These are phyloP conservation scores for Albizia julibrissin DNA, from an alignment of 306 rosid species.

Conservation along the genomic window DNA sequence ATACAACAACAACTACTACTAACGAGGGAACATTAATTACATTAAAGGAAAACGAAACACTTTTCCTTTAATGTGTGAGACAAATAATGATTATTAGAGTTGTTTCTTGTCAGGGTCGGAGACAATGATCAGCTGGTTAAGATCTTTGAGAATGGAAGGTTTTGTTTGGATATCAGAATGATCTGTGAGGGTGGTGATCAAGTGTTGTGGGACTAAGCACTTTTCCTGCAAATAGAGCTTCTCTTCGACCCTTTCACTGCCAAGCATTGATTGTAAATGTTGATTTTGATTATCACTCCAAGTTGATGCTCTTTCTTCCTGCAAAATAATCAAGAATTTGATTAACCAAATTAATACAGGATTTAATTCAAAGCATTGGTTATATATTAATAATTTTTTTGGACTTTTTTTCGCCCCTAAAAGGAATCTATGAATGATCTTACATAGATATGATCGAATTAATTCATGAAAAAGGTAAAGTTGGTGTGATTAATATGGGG, in stretches of 20 bases:
- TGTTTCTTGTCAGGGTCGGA: not conserved
- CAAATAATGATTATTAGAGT: not conserved
- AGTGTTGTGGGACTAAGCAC: slow-evolving; percentile 61
- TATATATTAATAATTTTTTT: too few species aligned
- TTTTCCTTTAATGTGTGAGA: too few species aligned
- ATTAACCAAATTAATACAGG: not conserved
- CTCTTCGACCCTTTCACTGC: slow-evolving; percentile 64
- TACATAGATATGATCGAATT: not conserved
- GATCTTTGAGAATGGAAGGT: slow-evolving; percentile 46
- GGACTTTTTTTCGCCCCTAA: not conserved
- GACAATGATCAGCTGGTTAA: slow-evolving; percentile 23
- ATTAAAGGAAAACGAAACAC: not conserved
- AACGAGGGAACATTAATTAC: not conserved
- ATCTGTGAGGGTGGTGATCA: slow-evolving; percentile 43
- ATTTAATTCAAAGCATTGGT: not conserved
- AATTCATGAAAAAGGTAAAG: not conserved
- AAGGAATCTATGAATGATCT: too few species aligned
- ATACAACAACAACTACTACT: not conserved
- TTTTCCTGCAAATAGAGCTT: slow-evolving; percentile 65
- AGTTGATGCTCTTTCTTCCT: slow-evolving; percentile 35
- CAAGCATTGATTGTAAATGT: slow-evolving; percentile 41
- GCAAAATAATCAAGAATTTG: not conserved
- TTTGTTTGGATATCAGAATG: slow-evolving; percentile 30
- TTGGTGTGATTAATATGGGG: not conserved
- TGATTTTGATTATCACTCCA: slow-evolving; percentile 36